phyloP scores from a whole-genome alignment of 441 rosid genomes.

The Pelargonium australe region DNA sequence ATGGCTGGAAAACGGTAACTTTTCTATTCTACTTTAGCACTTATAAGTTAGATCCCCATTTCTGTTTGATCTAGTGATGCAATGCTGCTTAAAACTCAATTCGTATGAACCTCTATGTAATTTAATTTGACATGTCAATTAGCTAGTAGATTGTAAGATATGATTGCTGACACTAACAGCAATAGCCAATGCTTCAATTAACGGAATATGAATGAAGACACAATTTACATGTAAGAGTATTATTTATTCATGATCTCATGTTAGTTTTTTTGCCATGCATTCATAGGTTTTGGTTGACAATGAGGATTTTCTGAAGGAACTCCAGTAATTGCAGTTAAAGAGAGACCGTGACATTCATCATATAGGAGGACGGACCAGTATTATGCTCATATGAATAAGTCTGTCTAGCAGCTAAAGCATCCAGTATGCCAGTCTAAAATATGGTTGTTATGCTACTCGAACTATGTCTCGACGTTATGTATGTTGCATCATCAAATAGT shows the following conservation, averaged over 20 bases:
- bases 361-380: conserved; percentile 6
- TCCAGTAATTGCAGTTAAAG: conserved; percentile 22
- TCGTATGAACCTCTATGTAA: not conserved
- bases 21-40: not conserved
- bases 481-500: no score
- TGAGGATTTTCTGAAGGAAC: conserved; percentile 84
- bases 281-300: conserved; percentile 85
- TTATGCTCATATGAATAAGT: conserved; percentile 22
- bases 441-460: conserved; percentile 7
- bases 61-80: not conserved
- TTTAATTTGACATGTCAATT: not conserved
- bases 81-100: not conserved
- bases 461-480: not conserved
- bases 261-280: conserved; percentile 5
- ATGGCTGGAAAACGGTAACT: conserved; percentile 96
- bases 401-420: not conserved
- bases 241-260: not conserved
- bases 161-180: no score
- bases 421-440: conserved; percentile 1
- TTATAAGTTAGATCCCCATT: not conserved
- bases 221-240: no score
- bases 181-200: no score
- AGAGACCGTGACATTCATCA: no score
- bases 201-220: no score
- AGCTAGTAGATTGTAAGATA: no score